phyloP scores from a whole-genome alignment of 768 basidiomycete species.

The Udeniomyces megalosporus region DNA sequence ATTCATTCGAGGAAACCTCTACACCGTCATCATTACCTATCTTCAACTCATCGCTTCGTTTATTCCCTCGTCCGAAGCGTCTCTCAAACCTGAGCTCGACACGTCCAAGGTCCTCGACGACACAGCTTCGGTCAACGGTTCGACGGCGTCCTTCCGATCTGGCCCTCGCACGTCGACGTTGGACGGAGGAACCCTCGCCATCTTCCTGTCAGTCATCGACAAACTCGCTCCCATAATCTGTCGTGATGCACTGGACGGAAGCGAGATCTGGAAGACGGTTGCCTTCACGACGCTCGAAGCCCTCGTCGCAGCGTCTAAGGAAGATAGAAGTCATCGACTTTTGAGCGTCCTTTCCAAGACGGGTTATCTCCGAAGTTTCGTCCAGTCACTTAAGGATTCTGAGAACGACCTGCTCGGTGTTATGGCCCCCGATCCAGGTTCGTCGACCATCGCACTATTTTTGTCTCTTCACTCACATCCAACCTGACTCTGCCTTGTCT shows the following conservation, averaged over 20 bases:
- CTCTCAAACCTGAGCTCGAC: slow-evolving; percentile 4
- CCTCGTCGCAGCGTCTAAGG: slow-evolving; percentile 46
- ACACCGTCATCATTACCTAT: slow-evolving; percentile 77
- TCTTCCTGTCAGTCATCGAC: slow-evolving; percentile 55
- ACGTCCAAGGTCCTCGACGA: slow-evolving; percentile 7
- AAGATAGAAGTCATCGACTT: slow-evolving; percentile 33
- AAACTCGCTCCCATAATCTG: slow-evolving; percentile 54
- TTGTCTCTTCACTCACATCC: not conserved
- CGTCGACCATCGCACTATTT: slow-evolving; percentile 19
- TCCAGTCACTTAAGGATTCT: slow-evolving; percentile 65
- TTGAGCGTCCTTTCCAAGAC: slow-evolving; percentile 45
- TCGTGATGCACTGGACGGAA: slow-evolving; percentile 84
- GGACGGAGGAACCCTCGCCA: slow-evolving; percentile 45
- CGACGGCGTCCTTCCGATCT: slow-evolving; percentile 9
- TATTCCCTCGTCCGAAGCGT: not conserved
- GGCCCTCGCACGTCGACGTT: slow-evolving; percentile 34
- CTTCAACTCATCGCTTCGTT: slow-evolving; percentile 46
- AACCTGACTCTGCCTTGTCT: not conserved
- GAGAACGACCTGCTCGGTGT: slow-evolving; percentile 58
- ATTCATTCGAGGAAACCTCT: slow-evolving; percentile 84
- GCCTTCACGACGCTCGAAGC: slow-evolving; percentile 82
- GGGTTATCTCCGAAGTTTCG: slow-evolving; percentile 67
- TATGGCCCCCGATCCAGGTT: slow-evolving; percentile 79
- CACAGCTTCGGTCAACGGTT: slow-evolving; percentile 11
- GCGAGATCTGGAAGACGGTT: slow-evolving; percentile 92